Evolutionary conservation across 1,284 basidiomycete species (phyloP).

Genomic region (Volvariella volvacea): DNA sequence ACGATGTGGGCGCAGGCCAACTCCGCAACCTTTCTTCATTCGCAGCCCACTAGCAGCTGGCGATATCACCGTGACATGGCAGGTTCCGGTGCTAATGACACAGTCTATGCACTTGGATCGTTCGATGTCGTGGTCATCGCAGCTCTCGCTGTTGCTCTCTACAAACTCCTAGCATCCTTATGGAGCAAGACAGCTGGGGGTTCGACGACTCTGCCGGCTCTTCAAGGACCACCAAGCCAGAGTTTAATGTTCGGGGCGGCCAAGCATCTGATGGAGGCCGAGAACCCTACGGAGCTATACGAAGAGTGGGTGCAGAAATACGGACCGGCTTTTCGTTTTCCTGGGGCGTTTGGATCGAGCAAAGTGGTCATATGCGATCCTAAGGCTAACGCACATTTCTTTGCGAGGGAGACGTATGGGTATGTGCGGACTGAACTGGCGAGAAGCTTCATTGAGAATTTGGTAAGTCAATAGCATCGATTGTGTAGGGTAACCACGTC

Average conservation of each 20-base stretch:
- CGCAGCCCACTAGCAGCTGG: too few species aligned
- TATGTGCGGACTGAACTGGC: slow-evolving; percentile 29
- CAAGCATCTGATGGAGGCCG: slow-evolving; percentile 18
- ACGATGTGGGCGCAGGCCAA: too few species aligned
- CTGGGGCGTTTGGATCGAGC: slow-evolving; percentile 30
- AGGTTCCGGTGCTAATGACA: too few species aligned
- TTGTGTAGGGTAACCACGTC: neutral
- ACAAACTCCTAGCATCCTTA: slow-evolving; percentile 38
- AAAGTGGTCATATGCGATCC: slow-evolving; percentile 45
- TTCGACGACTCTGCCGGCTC: slow-evolving; percentile 17
- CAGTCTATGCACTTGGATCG: too few species aligned
- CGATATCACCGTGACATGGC: too few species aligned
- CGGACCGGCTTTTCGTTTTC: slow-evolving; percentile 38
- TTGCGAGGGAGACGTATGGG: slow-evolving; percentile 38
- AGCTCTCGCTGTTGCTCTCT: slow-evolving; percentile 13
- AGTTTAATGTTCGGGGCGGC: slow-evolving; percentile 32
- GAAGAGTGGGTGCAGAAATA: slow-evolving; percentile 40
- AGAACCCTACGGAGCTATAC: slow-evolving; percentile 25
- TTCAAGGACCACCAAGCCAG: slow-evolving; percentile 26
- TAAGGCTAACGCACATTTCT: slow-evolving; percentile 47
- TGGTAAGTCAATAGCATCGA: neutral
- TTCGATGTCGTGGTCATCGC: neutral
- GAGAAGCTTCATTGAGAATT: slow-evolving; percentile 13
- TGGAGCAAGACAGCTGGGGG: too few species aligned
- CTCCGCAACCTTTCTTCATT: too few species aligned